Base-by-base conservation (phyloP, 148 eudicot genomes). In the Amaranthus hypochondriacus region DNA sequence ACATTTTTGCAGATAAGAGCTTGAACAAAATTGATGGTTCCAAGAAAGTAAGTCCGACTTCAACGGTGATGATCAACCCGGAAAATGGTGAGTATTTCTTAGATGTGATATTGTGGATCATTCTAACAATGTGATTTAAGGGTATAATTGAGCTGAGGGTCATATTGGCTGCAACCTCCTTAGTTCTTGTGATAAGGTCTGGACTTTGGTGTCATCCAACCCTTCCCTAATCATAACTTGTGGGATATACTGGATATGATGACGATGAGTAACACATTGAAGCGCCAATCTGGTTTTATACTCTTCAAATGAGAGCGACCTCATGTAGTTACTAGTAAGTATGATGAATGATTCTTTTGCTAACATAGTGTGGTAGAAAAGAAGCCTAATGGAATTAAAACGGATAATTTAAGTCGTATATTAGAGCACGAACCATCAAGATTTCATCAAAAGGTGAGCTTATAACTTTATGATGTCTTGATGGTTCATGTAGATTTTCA, bases 401-500 rank as follows among this genome's bases (percentile, higher is more conserved):
- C 69, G 48, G 49, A 48, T 13, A 48, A 66, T 7, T 14, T n/a
- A 15, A 54, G 56, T 13, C 50, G 50, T 57, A n/a, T 62, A 9
- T 14, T 52, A 3, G 72, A 50, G 28, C 62, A 5, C 0, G 61
- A 18, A 66, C 54, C 6, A 21, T 58, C 76, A n/a, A n/a, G n/a
- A n/a, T n/a, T n/a, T n/a, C n/a, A n/a, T n/a, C n/a, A n/a, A n/a
- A n/a, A n/a, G n/a, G n/a, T n/a, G n/a, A n/a, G n/a, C n/a, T n/a
- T n/a, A n/a, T n/a, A n/a, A n/a, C n/a, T n/a, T n/a, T n/a, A n/a
- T n/a, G n/a, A n/a, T n/a, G n/a, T n/a, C n/a, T n/a, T n/a, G n/a
- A n/a, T n/a, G n/a, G n/a, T n/a, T n/a, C n/a, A 58, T 66, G 46
- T 11, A 75, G 66, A 48, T 39, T 43, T 28, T 59, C 56, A 63